Evolutionary conservation across 2,329 filamentous ascomycete species (phyloP), one percentile per base, ranked within the genome.

Genomic region (Monilinia vaccinii-corymbosi): DNA sequence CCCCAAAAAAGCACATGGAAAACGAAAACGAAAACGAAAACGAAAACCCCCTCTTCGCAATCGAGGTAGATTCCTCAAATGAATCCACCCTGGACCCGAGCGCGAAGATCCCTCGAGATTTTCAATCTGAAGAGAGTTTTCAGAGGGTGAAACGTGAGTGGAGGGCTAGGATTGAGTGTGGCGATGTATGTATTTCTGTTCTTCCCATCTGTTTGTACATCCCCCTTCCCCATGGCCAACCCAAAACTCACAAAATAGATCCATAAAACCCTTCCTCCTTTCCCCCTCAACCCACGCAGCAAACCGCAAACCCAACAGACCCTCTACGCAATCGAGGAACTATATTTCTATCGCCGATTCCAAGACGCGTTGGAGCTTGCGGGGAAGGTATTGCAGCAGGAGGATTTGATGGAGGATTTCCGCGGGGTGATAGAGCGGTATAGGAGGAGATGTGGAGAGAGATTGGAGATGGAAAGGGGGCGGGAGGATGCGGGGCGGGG

Each of bases 31-130:
- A 73, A 55, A 69, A 72, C 42, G 67, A 73, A 53, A 69, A 72
- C 38, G 67, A 71, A 42, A 66, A 73, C 14, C 74, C 73, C 32
- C 74, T 78, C 56, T 71, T 79, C 59, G 69, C 69, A 64, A 78
- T 79, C 62, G 71, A 74, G 28, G 68, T 78, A 58, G 74, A 73
- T 42, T 75, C 76, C 52, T 74, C 71, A 11, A 73, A 75, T 6
- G 68, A 70, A 57, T 60, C 63, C 7, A 40, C 21, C 6, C 25
- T 25, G 5, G 32, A 61, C 8, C 25, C 60, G 10, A 45, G 36
- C 1, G 28, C 38, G 42, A 62, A 70, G 60, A 53, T 69, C 21
- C 70, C 70, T 25, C 65, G 70, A 45, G 70, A 72, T 60, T 68
- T 66, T 51, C 70, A 71, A 53, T 68, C 69, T 1, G 67, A 71